Evolutionary conservation across 2,329 filamentous ascomycete genomes (phyloP), one percentile per base, ranked within the genome.

Genomic region (Hypoxylon rubiginosum): DNA sequence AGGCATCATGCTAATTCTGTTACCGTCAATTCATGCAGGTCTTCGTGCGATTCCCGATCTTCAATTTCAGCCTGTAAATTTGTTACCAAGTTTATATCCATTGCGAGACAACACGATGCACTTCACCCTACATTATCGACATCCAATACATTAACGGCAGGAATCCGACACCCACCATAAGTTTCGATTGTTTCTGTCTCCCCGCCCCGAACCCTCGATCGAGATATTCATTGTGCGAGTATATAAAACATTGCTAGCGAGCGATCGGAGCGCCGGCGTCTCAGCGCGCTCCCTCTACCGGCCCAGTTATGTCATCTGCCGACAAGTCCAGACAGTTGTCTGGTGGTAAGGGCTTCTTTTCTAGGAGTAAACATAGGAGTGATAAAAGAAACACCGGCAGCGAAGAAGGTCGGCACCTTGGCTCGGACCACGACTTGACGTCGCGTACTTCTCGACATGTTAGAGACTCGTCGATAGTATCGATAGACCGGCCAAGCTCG

Each of bases 321-420:
- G 91, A 92, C 83, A 93, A 94, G 83, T 86, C 91, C 75, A 90
- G 92, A 80, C 92, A 95, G 84, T 93, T 92, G 71, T 94, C 92
- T 60, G 82, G 82, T 74, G 85, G 85, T 76, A 91, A 90, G 77
- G 87, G 89, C 77, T 93, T 97, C 84, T 97, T 97, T 83, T 94
- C 93, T 75, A 89, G 94, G 77, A 92, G 90, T 82, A 96, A 93
- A 82, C 91, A 97, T 80, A 92, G 90, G 80, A 85, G 86, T 73
- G 87, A 88, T 74, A 89, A 90, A 78, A 87, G 90, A 77, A 84
- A 85, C 74, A 80, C 84, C n/a, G 79, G 81, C 68, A 87, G 88
- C 78, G 84, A 87, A 73, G 88, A 90, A 75, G 83, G 84, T 72
- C 84, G 84, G 71, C 84, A 86, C 71, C 75, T 85, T 72, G 83